Percentiles rank a stretch among this genome's conserved stretches.
These are phyloP conservation scores for Oidiodendron maius DNA, from an alignment of 495 filamentous ascomycete species.

Conservation along the genomic window DNA sequence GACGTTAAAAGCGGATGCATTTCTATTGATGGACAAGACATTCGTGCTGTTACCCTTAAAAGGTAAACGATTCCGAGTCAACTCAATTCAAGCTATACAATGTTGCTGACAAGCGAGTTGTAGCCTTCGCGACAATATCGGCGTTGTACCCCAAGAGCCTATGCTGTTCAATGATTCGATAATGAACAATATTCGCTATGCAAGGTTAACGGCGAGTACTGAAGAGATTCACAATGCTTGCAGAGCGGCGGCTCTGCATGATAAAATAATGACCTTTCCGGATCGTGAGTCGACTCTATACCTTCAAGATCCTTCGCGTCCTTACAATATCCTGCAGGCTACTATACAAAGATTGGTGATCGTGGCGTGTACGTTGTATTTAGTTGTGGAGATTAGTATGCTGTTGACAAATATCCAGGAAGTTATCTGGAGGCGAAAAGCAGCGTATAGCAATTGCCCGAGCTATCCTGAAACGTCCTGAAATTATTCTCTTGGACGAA, in stretches of 20 bases:
- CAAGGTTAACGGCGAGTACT: slow-evolving; percentile 51
- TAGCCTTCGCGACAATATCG: slow-evolving; percentile 61
- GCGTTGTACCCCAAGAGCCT: slow-evolving; percentile 67
- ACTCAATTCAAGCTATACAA: slow-evolving; percentile 1
- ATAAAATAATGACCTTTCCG: slow-evolving; percentile 61
- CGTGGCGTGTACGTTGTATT: slow-evolving; percentile 26
- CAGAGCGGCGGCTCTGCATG: slow-evolving; percentile 61
- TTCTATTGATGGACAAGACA: slow-evolving; percentile 68
- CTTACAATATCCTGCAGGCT: slow-evolving; percentile 23
- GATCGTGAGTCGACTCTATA: slow-evolving; percentile 30
- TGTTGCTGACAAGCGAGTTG: slow-evolving; percentile 12
- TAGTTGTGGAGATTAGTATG: not conserved
- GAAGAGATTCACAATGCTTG: slow-evolving; percentile 66
- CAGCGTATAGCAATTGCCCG: slow-evolving; percentile 76
- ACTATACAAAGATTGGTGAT: slow-evolving; percentile 37
- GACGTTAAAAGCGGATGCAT: slow-evolving; percentile 59
- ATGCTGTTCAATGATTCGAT: slow-evolving; percentile 68
- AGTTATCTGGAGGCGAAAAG: slow-evolving; percentile 68
- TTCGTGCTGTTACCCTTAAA: slow-evolving; percentile 57
- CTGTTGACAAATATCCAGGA: slow-evolving; percentile 26
- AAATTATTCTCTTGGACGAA: slow-evolving; percentile 52
- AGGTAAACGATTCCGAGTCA: slow-evolving; percentile 28
- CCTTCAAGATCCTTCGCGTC: not conserved
- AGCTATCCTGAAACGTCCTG: slow-evolving; percentile 52
- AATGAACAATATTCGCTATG: slow-evolving; percentile 70